Conservation (phyloP, 148 eudicot genomes). For the Bassia scoparia region DNA sequence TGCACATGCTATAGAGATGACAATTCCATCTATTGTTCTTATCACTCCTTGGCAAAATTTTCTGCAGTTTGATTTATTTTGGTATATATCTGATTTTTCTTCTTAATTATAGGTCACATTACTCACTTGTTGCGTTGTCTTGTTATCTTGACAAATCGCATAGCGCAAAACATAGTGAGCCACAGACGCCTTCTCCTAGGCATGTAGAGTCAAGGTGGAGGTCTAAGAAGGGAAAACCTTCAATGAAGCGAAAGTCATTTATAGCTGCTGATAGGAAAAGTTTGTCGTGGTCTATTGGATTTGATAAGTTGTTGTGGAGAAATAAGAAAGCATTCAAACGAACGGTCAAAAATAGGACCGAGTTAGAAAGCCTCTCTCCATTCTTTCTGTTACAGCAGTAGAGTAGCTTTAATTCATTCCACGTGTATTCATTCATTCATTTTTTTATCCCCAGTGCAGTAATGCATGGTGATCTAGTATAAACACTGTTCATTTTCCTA, state of each 20-base stretch:
- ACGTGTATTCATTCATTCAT: conserved; percentile 34
- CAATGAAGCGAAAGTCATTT: conserved; percentile 32
- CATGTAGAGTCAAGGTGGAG: too few relatives aligned
- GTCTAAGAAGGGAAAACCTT: too few relatives aligned
- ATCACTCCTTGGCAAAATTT: too few relatives aligned
- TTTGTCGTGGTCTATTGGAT: conserved; percentile 28
- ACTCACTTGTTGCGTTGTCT: conserved; percentile 2
- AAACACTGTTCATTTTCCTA: too few relatives aligned
- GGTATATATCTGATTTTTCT: neutral
- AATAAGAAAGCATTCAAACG: conserved; percentile 74
- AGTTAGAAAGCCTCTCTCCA: conserved; percentile 53
- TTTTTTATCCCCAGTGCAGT: too few relatives aligned
- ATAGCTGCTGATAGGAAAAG: conserved; percentile 18
- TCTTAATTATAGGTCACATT: neutral
- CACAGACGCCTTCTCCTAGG: too few relatives aligned
- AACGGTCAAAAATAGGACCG: conserved; percentile 62
- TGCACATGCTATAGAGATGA: too few relatives aligned
- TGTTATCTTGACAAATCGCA: conserved; percentile 32
- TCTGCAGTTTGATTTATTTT: neutral
- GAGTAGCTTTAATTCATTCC: conserved; percentile 11
- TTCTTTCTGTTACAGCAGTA: conserved; percentile 33
- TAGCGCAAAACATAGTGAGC: conserved; percentile 57
- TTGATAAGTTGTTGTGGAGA: conserved; percentile 66
- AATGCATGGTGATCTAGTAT: too few relatives aligned
- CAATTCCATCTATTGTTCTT: too few relatives aligned